Evolutionary conservation across 192 early-diverging fungal species (phyloP).

Genomic region (Radiomyces spectabilis): DNA sequence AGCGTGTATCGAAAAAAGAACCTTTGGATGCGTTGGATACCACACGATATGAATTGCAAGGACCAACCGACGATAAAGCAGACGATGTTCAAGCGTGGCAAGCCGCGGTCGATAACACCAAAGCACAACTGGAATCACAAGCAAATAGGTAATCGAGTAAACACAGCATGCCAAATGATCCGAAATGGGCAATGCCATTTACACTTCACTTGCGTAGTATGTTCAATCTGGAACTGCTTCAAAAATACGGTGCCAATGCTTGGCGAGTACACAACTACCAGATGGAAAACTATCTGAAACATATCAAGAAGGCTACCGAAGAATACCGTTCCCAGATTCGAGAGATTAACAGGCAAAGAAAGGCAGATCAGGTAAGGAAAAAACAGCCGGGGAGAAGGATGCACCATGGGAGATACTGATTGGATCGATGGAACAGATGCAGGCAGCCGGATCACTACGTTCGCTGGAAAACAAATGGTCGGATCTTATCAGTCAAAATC

Average conservation of each 20-base stretch:
- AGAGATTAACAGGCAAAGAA: constrained; percentile 43
- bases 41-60: constrained; percentile 37
- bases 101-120: constrained; percentile 39
- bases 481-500: constrained; percentile 38
- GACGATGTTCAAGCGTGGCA: constrained; percentile 34
- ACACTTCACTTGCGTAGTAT: constrained; percentile 9
- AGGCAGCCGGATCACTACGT: constrained; percentile 32
- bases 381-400: neutral
- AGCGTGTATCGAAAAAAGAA: constrained; percentile 36
- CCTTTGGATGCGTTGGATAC: constrained; percentile 38
- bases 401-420: no score
- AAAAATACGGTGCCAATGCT: constrained; percentile 48
- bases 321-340: constrained; percentile 31
- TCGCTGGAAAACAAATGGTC: constrained; percentile 45
- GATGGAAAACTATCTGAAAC: constrained; percentile 30
- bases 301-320: constrained; percentile 33
- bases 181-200: neutral
- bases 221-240: constrained; percentile 41
- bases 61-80: constrained; percentile 29
- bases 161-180: neutral
- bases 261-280: constrained; percentile 55
- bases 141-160: constrained; percentile 35
- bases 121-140: constrained; percentile 44
- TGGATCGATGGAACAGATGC: no score
- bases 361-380: constrained; percentile 38